phyloP scores from a whole-genome alignment of 73 alveolate genomes.

The Tetrahymena malaccensis region DNA sequence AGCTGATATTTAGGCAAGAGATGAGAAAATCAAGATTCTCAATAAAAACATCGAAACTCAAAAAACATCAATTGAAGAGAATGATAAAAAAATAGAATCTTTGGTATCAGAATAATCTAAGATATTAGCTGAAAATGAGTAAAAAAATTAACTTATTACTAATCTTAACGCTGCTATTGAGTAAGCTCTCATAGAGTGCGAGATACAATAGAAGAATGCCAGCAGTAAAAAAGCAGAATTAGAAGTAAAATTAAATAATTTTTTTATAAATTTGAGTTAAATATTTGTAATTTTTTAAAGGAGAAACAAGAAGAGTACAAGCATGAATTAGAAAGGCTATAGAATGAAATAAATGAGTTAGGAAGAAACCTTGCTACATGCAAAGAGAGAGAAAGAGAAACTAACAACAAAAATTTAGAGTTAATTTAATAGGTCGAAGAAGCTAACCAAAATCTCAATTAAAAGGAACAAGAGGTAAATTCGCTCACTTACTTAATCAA shows the following conservation, averaged over 20 bases:
- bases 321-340: background rate
- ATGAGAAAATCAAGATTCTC: background rate
- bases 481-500: too few species aligned
- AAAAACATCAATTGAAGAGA: background rate
- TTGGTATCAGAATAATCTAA: background rate
- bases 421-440: background rate
- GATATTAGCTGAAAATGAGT: background rate
- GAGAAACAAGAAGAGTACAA: background rate
- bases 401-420: background rate
- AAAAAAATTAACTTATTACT: background rate
- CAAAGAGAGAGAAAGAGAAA: background rate
- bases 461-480: background rate
- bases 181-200: background rate
- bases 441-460: background rate
- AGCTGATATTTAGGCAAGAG: background rate
- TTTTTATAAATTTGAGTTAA: background rate
- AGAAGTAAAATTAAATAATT: background rate
- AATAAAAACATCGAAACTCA: background rate
- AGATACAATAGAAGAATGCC: background rate
- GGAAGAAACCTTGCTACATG: background rate
- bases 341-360: background rate
- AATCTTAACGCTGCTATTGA: background rate
- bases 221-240: background rate
- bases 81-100: background rate
- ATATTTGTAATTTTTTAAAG: background rate